Percentiles rank a stretch among this genome's conserved stretches.
Conservation (phyloP, 2,329 filamentous ascomycete species). For the Fusarium tricinctum region DNA sequence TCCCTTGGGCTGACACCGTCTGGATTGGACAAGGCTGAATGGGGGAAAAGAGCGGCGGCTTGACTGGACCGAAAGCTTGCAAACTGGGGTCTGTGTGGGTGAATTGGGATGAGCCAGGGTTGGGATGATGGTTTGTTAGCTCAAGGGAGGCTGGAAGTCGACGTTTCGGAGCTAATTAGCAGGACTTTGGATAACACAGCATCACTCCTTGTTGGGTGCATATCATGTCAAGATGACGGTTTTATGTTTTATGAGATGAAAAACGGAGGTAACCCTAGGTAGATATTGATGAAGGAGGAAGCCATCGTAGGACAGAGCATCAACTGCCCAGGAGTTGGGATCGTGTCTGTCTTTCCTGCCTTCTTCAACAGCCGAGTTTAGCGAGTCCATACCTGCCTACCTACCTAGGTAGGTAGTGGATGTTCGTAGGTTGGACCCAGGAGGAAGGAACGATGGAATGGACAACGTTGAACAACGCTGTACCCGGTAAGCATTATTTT, state of each 20-base stretch:
- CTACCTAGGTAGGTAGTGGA: neutral
- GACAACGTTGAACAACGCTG: slow-evolving; percentile 21
- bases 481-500: neutral
- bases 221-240: neutral
- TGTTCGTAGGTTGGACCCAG: slow-evolving; percentile 12
- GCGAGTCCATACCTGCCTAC: slow-evolving; percentile 16
- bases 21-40: slow-evolving; percentile 43
- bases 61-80: slow-evolving; percentile 39
- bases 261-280: neutral
- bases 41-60: slow-evolving; percentile 31
- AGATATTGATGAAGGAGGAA: neutral
- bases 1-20: slow-evolving; percentile 40
- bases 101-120: slow-evolving; percentile 31
- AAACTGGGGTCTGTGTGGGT: slow-evolving; percentile 37
- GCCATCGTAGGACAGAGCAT: slow-evolving; percentile 8
- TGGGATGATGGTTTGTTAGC: slow-evolving; percentile 39
- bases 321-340: slow-evolving; percentile 21
- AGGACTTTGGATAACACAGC: slow-evolving; percentile 10
- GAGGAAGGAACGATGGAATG: slow-evolving; percentile 28
- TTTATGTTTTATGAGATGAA: neutral
- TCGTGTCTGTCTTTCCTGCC: slow-evolving; percentile 28
- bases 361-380: slow-evolving; percentile 22
- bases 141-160: slow-evolving; percentile 36
- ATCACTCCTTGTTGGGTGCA: slow-evolving; percentile 12
- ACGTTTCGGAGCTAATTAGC: slow-evolving; percentile 36